phyloP scores from a whole-genome alignment of 2,329 filamentous ascomycete genomes.

The Xylaria multiplex region DNA sequence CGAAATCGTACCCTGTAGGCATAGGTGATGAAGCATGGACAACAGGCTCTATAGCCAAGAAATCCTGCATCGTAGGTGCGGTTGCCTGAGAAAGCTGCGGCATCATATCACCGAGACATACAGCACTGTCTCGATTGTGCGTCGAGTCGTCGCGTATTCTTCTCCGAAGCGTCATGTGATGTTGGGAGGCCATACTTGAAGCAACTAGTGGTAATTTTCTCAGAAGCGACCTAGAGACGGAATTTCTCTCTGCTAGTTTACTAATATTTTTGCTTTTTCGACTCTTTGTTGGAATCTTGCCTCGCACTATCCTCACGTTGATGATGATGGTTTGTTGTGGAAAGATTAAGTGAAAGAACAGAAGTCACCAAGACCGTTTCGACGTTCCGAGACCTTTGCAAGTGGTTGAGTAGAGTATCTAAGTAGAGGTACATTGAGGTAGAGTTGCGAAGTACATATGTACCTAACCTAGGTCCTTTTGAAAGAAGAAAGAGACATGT shows the following conservation, averaged over 20 bases:
- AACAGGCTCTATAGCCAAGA: slow-evolving; percentile 23
- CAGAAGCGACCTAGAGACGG: neutral
- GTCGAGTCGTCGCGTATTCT: neutral
- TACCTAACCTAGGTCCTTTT: too few relatives aligned
- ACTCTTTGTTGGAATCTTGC: neutral
- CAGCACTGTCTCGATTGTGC: neutral
- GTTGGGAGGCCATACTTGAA: neutral
- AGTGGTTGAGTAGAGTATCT: too few relatives aligned
- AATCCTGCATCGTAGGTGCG: neutral
- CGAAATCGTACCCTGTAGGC: slow-evolving; percentile 24
- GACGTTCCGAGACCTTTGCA: neutral
- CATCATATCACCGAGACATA: neutral
- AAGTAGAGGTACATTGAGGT: neutral
- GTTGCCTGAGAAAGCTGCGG: neutral
- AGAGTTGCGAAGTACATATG: too few relatives aligned
- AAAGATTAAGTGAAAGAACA: neutral
- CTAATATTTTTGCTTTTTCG: neutral
- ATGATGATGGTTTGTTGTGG: neutral
- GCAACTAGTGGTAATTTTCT: neutral
- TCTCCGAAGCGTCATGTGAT: slow-evolving; percentile 12
- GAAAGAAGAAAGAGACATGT: too few relatives aligned
- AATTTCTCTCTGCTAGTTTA: neutral
- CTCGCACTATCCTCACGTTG: neutral
- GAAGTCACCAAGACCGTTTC: neutral
- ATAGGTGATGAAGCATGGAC: slow-evolving; percentile 26